Percentiles rank a stretch among this genome's conserved stretches.
These are phyloP conservation scores for Lepidopterella palustris DNA, from an alignment of 495 filamentous ascomycete species.

Conservation along the genomic window DNA sequence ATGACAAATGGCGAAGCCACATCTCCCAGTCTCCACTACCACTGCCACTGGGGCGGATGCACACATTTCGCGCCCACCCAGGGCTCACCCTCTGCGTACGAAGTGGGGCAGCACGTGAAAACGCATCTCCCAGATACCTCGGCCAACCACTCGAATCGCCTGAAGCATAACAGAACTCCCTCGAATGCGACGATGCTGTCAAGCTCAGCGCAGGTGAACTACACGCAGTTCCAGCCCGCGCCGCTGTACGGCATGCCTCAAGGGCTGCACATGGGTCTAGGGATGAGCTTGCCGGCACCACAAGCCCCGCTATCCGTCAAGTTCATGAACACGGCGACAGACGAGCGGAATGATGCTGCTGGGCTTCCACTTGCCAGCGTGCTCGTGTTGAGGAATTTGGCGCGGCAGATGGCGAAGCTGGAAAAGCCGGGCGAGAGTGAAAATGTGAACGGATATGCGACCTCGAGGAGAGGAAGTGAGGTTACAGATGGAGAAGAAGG, in stretches of 20 bases:
- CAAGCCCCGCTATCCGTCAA: slow-evolving; percentile 42
- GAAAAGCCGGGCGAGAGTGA: slow-evolving; percentile 8
- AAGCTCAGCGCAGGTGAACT: slow-evolving; percentile 10
- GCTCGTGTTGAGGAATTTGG: slow-evolving; percentile 83
- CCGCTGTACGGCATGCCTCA: slow-evolving; percentile 25
- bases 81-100: slow-evolving; percentile 43
- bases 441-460: too few species aligned
- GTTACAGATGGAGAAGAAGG: slow-evolving; percentile 33
- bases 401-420: slow-evolving; percentile 36
- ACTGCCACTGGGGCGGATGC: slow-evolving; percentile 57
- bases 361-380: slow-evolving; percentile 81
- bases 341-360: slow-evolving; percentile 72
- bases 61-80: slow-evolving; percentile 42
- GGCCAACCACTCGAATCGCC: slow-evolving; percentile 24
- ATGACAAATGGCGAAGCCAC: slow-evolving; percentile 24
- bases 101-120: slow-evolving; percentile 55
- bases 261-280: slow-evolving; percentile 15
- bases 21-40: slow-evolving; percentile 13
- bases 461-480: slow-evolving; percentile 27
- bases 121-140: slow-evolving; percentile 53
- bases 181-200: slow-evolving; percentile 13
- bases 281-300: slow-evolving; percentile 38
- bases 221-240: slow-evolving; percentile 21
- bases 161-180: slow-evolving; percentile 29
- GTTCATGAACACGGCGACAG: slow-evolving; percentile 61